A percentile compares a stretch with the other conserved stretches of the same genome.
phyloP scores from a whole-genome alignment of 2,329 filamentous ascomycete genomes.

The Pseudogymnoascus sp. region DNA sequence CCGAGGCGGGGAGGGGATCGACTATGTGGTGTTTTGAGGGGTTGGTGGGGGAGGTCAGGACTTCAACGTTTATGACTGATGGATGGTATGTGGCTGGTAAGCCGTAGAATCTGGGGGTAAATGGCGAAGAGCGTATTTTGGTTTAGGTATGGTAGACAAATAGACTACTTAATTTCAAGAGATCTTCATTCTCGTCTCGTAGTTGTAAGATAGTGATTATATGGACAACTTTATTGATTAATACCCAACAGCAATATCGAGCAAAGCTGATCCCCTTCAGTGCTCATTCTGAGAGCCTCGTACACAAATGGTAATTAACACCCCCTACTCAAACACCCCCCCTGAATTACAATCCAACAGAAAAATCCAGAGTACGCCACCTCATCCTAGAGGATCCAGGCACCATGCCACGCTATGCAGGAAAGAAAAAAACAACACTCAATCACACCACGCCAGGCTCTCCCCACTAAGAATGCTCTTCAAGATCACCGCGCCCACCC shows the following conservation, averaged over 20 bases:
- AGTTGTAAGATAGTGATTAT: too few relatives aligned
- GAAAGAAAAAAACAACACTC: neutral
- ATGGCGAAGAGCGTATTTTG: neutral
- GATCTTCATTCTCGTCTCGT: neutral
- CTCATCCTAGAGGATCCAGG: neutral
- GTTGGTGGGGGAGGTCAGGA: neutral
- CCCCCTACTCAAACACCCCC: neutral
- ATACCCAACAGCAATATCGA: neutral
- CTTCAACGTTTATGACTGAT: constrained; percentile 5
- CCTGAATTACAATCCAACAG: neutral
- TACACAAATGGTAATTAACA: neutral
- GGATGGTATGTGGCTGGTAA: too few relatives aligned
- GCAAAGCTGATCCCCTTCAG: neutral
- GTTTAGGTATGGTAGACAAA: neutral
- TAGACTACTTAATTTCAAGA: constrained; percentile 4
- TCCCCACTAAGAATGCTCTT: constrained; percentile 50
- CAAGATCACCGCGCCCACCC: constrained; percentile 50
- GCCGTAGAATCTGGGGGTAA: neutral
- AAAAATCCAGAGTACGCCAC: neutral
- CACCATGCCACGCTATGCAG: constrained; percentile 3
- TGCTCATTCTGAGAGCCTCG: neutral
- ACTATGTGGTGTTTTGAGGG: constrained; percentile 3
- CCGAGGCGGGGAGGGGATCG: neutral
- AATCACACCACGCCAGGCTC: constrained; percentile 6
- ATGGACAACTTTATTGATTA: neutral